Percentiles rank a stretch among this genome's conserved stretches.
Conservation (phyloP, 345 rosid species). For the Raphanus sativus region DNA sequence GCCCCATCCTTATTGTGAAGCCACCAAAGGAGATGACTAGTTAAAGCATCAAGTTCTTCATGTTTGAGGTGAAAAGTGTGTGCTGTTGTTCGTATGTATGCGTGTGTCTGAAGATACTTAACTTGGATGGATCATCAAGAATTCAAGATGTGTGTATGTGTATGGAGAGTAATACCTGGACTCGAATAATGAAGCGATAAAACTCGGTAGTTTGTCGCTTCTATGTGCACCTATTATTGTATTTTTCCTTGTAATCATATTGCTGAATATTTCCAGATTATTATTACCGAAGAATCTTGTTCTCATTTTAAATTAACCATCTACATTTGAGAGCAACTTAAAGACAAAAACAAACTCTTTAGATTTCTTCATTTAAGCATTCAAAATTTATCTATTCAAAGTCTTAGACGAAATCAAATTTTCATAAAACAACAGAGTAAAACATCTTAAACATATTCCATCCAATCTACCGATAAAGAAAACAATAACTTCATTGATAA, state of each 20-base stretch:
- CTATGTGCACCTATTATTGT: not conserved
- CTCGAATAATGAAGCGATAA: not conserved
- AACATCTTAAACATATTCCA: no score
- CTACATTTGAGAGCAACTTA: not conserved
- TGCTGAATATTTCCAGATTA: not conserved
- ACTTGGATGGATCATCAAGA: not conserved
- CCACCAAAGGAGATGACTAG: constrained; percentile 47
- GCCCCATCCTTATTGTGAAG: constrained; percentile 73
- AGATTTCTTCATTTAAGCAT: not conserved
- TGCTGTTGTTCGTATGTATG: not conserved
- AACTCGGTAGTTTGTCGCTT: not conserved
- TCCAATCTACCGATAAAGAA: no score
- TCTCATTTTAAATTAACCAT: not conserved
- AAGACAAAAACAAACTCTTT: not conserved
- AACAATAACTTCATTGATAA: no score
- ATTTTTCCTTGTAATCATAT: not conserved
- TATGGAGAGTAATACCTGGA: not conserved
- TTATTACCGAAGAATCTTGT: not conserved
- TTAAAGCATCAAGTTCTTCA: constrained; percentile 2
- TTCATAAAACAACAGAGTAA: no score
- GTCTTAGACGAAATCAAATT: constrained; percentile 11
- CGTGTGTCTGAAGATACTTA: not conserved
- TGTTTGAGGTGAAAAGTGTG: not conserved
- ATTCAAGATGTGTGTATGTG: not conserved
- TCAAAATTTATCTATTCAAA: constrained; percentile 32